Evolutionary conservation across 1,284 basidiomycete species (phyloP), one percentile per base, ranked within the genome.

Genomic region (Rhizoctonia solani): DNA sequence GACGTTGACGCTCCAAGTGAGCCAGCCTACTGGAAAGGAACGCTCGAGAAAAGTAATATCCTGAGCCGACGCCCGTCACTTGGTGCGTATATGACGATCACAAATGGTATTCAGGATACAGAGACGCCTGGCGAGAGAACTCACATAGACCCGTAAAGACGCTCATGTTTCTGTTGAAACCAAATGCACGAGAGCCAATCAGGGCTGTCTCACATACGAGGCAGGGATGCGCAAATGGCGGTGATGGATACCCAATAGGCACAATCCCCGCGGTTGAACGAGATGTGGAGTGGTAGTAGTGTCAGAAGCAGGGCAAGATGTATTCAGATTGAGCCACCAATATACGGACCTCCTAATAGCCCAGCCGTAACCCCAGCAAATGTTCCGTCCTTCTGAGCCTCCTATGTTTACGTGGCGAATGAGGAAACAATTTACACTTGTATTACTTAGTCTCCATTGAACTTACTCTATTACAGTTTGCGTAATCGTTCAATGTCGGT

Each of bases 41-140:
- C 49, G 59, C 59, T 9, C 59, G 59, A 63, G 59, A 63, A 37
- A 63, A 63, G 37, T 39, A 63, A 52, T 63, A 63, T 19, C 59
- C 59, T 21, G 59, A 63, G 30, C 25, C 49, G 14, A 53, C 59
- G 32, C 59, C 59, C 30, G 59, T 63, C 13, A 49, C 59, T 63
- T 49, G n/a, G 32, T 34, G 32, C n/a, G 23, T 49, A 13, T 41
- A 29, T 53, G 23, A 53, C 21, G 29, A 37, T 53, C 50, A 37
- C 49, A 29, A 39, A 53, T 8, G 21, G 8, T 42, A 13, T 30
- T 61, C 32, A 63, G 59, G 37, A 49, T 47, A 39, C 32, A 34
- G 32, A 29, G 27, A 61, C 46, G 23, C 37, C 23, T 42, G 19
- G 42, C 19, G 4, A 37, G 30, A 19, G 39, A 49, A 49, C 59